A percentile compares a stretch with the other conserved stretches of the same genome.
phyloP scores from a whole-genome alignment of 179 eudicot species.

The Beta lomatogona region DNA sequence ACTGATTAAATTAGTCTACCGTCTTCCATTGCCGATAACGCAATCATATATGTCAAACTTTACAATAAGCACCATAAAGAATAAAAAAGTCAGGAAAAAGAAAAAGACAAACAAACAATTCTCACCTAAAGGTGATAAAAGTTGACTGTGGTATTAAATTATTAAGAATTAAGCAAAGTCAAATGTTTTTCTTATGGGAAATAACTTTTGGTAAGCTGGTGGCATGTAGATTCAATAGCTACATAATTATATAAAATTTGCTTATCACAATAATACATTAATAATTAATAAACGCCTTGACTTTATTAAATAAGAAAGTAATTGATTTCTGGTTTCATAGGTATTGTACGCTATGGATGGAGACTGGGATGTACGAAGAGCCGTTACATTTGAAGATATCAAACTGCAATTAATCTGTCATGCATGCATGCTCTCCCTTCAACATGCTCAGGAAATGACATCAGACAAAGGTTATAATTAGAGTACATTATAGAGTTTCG shows the following conservation, averaged over 20 bases:
- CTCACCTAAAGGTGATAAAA: conserved; percentile 3
- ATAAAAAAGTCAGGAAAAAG: background rate
- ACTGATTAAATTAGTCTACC: too few relatives aligned
- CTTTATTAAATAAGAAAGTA: conserved; percentile 5
- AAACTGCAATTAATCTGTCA: conserved; percentile 7
- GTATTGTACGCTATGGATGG: conserved; percentile 16
- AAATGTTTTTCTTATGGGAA: conserved; percentile 2
- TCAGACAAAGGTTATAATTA: background rate
- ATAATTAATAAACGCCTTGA: conserved; percentile 15
- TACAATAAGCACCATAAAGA: background rate
- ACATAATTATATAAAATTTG: background rate
- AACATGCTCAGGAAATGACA: conserved; percentile 5
- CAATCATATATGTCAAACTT: background rate
- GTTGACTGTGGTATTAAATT: background rate
- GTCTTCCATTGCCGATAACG: background rate
- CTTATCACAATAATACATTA: background rate
- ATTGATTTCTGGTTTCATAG: background rate
- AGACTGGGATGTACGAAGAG: background rate
- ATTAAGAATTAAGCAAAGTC: conserved; percentile 19
- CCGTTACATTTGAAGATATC: conserved; percentile 22
- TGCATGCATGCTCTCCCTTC: conserved; percentile 21
- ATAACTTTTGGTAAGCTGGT: conserved; percentile 23
- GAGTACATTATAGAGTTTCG: too few relatives aligned
- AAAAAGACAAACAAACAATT: background rate
- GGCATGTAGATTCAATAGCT: conserved; percentile 25